These are phyloP conservation scores for Luvunga scandens DNA, from an alignment of 345 rosid genomes.

Conservation along the genomic window DNA sequence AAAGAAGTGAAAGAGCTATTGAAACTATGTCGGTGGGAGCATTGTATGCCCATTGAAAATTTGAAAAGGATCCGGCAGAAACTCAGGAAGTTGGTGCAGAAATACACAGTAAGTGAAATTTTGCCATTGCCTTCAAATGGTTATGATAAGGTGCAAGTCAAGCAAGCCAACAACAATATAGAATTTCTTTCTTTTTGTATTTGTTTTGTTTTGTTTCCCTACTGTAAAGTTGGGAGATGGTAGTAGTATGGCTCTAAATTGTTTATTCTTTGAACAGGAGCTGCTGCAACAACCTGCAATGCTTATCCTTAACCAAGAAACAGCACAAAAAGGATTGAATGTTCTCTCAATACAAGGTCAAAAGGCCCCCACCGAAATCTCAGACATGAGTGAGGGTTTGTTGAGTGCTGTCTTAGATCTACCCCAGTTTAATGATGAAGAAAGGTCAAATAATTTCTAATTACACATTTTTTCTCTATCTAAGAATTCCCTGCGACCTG, in stretches of 20 bases:
- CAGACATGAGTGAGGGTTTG: constrained; percentile 30
- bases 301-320: constrained; percentile 58
- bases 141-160: background rate
- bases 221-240: background rate
- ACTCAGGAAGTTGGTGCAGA: constrained; percentile 68
- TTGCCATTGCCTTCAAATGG: background rate
- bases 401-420: constrained; percentile 40
- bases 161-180: background rate
- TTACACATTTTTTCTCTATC: constrained; percentile 1
- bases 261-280: constrained; percentile 47
- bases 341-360: constrained; percentile 36
- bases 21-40: constrained; percentile 81
- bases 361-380: constrained; percentile 31
- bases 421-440: constrained; percentile 34
- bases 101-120: constrained; percentile 61
- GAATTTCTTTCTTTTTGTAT: background rate
- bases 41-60: constrained; percentile 53
- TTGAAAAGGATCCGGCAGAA: constrained; percentile 68
- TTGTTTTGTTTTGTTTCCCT: background rate
- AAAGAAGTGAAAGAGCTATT: constrained; percentile 60
- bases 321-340: constrained; percentile 37
- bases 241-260: background rate
- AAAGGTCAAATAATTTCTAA: constrained; percentile 42
- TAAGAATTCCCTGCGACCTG: constrained; percentile 8
- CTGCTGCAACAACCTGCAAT: constrained; percentile 65